Base-by-base conservation (phyloP, 305 asterid genomes). In the Lippia alba region DNA sequence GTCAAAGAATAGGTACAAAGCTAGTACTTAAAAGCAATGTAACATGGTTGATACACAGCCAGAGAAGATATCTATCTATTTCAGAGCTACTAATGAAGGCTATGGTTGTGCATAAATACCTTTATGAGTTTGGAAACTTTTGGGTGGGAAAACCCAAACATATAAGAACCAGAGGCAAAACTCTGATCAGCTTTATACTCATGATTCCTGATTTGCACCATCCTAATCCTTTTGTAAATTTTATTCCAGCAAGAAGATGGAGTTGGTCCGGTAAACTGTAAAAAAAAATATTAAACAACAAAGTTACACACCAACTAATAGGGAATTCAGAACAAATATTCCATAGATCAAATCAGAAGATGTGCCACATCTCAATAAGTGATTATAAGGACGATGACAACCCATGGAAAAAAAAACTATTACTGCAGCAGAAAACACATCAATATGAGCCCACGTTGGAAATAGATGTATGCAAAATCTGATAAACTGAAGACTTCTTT, bases 191-290 rank as follows among this genome's bases (percentile, higher is more conserved):
- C 76, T 78, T 79, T 83, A 66, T 71, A 73, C 61, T 80, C 85
- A 39, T 80, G 70, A 75, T 73, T 78, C 58, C 80, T 80, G 75
- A 73, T 77, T 66, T 86, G 96, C 64, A 82, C 74, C 79, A 70
- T 80, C 87, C 79, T 84, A 62, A 91, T 83, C 78, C 82, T 85
- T 79, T 86, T 79, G 85, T 81, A 89, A 68, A 93, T 91, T 79
- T 87, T 89, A 67, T 79, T 89, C 98, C 98, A 91, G 88, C 96
- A 89, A 72, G 92, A 90, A 69, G 89, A 81, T 73, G 98, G 97
- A 69, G 89, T 89, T 32, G 92, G 67, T 67, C 98, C 98, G 62
- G 73, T 84, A 78, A 93, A 87, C 98, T 92, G 93, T 59, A 78
- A 73, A 77, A 76, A 40, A 20, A 79, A 67, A 58, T 41, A 63